These are phyloP conservation scores for Serendipita indica DNA, from an alignment of 768 basidiomycete species.

Conservation along the genomic window DNA sequence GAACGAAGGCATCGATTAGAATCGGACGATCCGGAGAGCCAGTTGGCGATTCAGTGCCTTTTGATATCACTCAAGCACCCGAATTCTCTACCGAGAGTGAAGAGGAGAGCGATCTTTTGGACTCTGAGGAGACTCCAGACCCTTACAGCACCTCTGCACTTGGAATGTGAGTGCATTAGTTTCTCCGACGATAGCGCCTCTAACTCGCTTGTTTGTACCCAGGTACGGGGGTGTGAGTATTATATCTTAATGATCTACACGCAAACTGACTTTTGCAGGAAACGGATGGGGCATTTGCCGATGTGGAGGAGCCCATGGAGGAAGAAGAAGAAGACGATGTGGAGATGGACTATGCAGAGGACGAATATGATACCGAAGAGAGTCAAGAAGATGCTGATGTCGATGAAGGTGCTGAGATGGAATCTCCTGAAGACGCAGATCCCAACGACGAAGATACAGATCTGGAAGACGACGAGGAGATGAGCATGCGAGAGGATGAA, in stretches of 20 bases:
- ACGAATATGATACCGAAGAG: slow-evolving; percentile 13
- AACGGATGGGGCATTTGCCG: slow-evolving; percentile 41
- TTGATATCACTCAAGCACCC: slow-evolving; percentile 17
- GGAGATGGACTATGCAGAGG: slow-evolving; percentile 13
- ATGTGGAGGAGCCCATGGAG: slow-evolving; percentile 39
- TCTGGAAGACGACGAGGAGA: slow-evolving; percentile 44
- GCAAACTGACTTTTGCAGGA: slow-evolving; percentile 34
- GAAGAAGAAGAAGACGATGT: slow-evolving; percentile 65
- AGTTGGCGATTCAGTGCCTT: not conserved
- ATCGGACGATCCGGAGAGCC: slow-evolving; percentile 62
- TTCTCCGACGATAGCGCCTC: not conserved
- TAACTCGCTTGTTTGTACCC: not conserved
- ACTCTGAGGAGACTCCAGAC: slow-evolving; percentile 63
- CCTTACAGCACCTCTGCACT: slow-evolving; percentile 92
- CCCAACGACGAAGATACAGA: slow-evolving; percentile 30
- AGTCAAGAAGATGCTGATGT: slow-evolving; percentile 52
- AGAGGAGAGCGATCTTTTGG: slow-evolving; percentile 45
- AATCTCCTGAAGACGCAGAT: slow-evolving; percentile 60
- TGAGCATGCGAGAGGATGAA: slow-evolving; percentile 40
- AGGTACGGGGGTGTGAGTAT: slow-evolving; percentile 66
- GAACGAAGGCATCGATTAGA: slow-evolving; percentile 94
- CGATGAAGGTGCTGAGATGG: slow-evolving; percentile 74
- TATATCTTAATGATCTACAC: not conserved
- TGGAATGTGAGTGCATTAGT: slow-evolving; percentile 52
- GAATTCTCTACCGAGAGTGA: slow-evolving; percentile 30